Evolutionary conservation across 2,329 filamentous ascomycete species (phyloP), one percentile per base, ranked within the genome.

Genomic region (Diaporthe velutina): DNA sequence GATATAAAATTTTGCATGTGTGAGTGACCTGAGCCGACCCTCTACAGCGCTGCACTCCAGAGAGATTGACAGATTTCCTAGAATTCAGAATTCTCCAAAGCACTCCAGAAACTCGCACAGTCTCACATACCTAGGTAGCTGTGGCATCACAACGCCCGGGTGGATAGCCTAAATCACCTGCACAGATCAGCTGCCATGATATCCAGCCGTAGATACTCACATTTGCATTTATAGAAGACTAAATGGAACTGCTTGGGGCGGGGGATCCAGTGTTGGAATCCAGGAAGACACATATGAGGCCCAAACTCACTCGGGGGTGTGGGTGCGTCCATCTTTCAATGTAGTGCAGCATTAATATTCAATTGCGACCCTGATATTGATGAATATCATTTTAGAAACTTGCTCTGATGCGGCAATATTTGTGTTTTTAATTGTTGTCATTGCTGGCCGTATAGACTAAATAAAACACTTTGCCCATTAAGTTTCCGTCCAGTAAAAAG

Each of bases 181-280:
- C 22, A 4, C 22, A 25, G 9, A 4, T 25, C 22, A 50, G 4
- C 6, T 4, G 12, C 3, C 6, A 13, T 52, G 5, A 10, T 52
- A 4, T 52, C 25, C 22, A 25, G 48, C n/a, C n/a, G 8, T 12
- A 25, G 7, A 4, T 15, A 25, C 22, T 48, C 8, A 8, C 8
- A 8, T n/a, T n/a, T n/a, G n/a, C n/a, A n/a, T n/a, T n/a, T 48
- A 48, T 3, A n/a, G 9, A 48, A 12, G 6, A 48, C 8, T 22
- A 0, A 10, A n/a, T 42, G 5, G 40, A 7, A 1, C 0, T n/a
- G n/a, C n/a, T n/a, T 1, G 3, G 15, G 15, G 40, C 1, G 6
- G 19, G 22, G 42, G 5, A 42, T 17, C 17, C 13, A 42, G 42
- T 22, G 7, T n/a, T n/a, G n/a, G n/a, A n/a, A n/a, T n/a, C n/a